These are phyloP conservation scores for Canavalia ensiformis DNA, from an alignment of 306 rosid species.

Conservation along the genomic window DNA sequence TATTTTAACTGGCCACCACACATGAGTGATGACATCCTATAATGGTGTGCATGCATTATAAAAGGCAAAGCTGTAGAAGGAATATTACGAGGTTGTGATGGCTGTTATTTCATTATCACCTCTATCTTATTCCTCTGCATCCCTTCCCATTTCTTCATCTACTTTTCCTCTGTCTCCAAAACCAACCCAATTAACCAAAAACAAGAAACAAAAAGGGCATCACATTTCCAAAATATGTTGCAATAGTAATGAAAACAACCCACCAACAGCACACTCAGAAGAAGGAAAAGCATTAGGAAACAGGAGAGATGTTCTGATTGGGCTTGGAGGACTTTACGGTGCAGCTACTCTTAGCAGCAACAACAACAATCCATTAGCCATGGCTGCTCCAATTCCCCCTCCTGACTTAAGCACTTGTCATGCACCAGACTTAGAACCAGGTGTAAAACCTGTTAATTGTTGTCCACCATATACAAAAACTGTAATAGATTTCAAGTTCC, in stretches of 20 bases:
- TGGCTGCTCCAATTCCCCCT: not conserved
- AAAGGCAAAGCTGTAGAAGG: no score
- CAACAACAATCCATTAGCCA: not conserved
- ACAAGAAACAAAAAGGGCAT: not conserved
- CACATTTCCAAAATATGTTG: not conserved
- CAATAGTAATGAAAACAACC: not conserved
- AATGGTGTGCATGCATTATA: no score
- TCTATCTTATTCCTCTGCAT: not conserved
- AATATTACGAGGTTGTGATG: not conserved
- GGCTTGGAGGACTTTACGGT: not conserved
- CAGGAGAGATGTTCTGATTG: not conserved
- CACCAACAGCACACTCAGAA: no score
- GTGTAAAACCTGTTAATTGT: not conserved
- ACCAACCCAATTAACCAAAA: not conserved
- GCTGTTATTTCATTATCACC: not conserved
- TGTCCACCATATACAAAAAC: not conserved
- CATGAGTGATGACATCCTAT: no score
- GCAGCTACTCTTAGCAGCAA: not conserved
- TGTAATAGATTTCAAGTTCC: not conserved
- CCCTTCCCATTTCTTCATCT: no score
- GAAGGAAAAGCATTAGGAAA: no score
- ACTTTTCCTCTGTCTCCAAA: no score
- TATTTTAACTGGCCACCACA: no score
- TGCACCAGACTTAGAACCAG: no score
- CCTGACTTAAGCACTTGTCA: not conserved